Evolutionary conservation across 805 yeast species (phyloP), one percentile per base, ranked within the genome.

Genomic region (Kurtzmaniella cleridarum): DNA sequence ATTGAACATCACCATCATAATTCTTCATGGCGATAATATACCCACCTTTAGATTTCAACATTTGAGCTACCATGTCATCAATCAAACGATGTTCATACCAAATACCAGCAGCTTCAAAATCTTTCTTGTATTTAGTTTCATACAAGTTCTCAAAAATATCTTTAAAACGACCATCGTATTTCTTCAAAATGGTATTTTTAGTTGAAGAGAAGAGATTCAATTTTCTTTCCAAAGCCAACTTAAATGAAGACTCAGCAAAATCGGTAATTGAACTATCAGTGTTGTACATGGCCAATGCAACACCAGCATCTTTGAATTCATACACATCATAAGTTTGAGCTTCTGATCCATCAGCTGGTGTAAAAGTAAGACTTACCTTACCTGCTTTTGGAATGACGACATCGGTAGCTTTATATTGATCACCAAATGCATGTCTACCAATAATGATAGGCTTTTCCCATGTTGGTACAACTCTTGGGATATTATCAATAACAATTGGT

Each of bases 61-160:
- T 90, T 72, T 91, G 97, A 16, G 98, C 98, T 36, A 91, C 98
- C 98, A 91, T 91, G 62, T 91, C 98, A 66, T 91, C 98, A 51
- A 91, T 91, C 51, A 91, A 73, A 54, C 98, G 80, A 70, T 91
- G 98, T 69, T 91, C 97, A 65, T 85, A 90, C 95, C 95, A 89
- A 62, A 90, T 84, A n/a, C 89, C 93, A 32, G 66, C 63, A 41
- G 70, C 71, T 60, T 88, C 95, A 64, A 90, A 90, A 55, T 78
- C 66, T 20, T 63, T 46, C 62, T 81, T 78, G 72, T 84, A 90
- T 50, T 77, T 76, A 34, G 65, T 49, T 38, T 77, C 95, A 64
- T 83, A 91, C 51, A 91, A 67, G 32, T 67, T 76, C 70, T 88
- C 90, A 73, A 91, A 91, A 44, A 85, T 84, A 58, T 91, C 96